Evolutionary conservation across 1,139 yeast species (phyloP).

Genomic region (Geotrichum bryndzae): DNA sequence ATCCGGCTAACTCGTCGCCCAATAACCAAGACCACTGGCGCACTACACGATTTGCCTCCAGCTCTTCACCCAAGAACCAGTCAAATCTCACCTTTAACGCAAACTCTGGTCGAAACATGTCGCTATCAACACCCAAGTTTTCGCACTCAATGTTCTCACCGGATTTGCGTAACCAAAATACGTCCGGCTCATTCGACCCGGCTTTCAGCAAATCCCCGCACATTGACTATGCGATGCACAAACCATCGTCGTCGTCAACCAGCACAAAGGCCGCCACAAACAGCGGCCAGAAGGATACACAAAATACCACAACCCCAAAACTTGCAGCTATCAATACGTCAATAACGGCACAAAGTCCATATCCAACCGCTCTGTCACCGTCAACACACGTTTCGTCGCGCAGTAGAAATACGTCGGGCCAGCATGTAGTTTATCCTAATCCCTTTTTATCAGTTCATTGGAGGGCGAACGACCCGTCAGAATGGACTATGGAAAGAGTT

Average conservation of each 20-base stretch:
- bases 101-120: neutral
- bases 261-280: neutral
- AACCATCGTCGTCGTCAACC: neutral
- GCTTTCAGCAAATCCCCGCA: neutral
- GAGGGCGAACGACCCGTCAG: conserved; percentile 36
- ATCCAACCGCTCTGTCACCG: conserved; percentile 13
- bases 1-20: conserved; percentile 4
- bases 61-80: neutral
- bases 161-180: neutral
- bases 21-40: neutral
- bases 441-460: conserved; percentile 25
- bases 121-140: neutral
- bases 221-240: neutral
- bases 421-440: conserved; percentile 19
- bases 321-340: neutral
- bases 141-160: neutral
- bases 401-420: conserved; percentile 20
- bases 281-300: neutral
- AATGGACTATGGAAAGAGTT: conserved; percentile 70
- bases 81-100: neutral
- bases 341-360: neutral
- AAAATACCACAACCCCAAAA: neutral
- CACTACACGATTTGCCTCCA: neutral
- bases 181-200: neutral
- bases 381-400: conserved; percentile 16